A percentile compares a stretch with the other conserved stretches of the same genome.
These are phyloP conservation scores for Aspergillus neoniger DNA, from an alignment of 2,329 filamentous ascomycete species.

Conservation along the genomic window DNA sequence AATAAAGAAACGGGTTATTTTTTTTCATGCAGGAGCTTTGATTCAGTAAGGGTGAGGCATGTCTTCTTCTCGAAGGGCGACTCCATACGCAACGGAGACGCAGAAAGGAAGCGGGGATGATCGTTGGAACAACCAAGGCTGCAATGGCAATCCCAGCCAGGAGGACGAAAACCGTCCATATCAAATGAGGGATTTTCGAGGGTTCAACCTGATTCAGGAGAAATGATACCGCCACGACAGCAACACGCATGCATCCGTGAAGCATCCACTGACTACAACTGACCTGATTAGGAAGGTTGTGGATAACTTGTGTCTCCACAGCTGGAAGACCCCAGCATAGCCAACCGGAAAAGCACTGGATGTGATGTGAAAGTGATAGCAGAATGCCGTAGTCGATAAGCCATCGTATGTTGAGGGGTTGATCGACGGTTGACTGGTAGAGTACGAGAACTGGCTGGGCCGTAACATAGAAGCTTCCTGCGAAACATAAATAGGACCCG, in stretches of 20 bases:
- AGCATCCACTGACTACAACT: constrained; percentile 37
- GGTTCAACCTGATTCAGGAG: constrained; percentile 31
- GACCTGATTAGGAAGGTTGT: constrained; percentile 34
- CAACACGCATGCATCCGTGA: constrained; percentile 42
- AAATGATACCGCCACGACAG: constrained; percentile 40
- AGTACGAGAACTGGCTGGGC: constrained; percentile 23
- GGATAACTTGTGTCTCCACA: constrained; percentile 41
- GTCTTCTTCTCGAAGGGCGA: constrained; percentile 23
- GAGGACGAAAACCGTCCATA: constrained; percentile 24
- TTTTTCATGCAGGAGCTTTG: constrained; percentile 35
- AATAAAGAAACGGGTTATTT: constrained; percentile 23
- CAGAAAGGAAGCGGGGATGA: constrained; percentile 34
- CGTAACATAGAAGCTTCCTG: constrained; percentile 29
- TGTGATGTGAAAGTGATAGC: constrained; percentile 31
- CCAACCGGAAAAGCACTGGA: constrained; percentile 36
- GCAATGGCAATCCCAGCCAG: constrained; percentile 30
- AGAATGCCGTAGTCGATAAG: constrained; percentile 37
- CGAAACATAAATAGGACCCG: constrained; percentile 46
- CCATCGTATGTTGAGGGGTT: constrained; percentile 34
- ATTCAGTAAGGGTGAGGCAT: constrained; percentile 30
- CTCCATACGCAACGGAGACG: constrained; percentile 34
- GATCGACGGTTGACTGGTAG: constrained; percentile 34
- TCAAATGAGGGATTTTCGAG: constrained; percentile 41
- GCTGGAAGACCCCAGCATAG: constrained; percentile 31
- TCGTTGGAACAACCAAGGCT: constrained; percentile 31